A percentile compares a stretch with the other conserved stretches of the same genome.
Evolutionary conservation across 306 rosid species (phyloP).

Genomic region (Quercus mongolica): DNA sequence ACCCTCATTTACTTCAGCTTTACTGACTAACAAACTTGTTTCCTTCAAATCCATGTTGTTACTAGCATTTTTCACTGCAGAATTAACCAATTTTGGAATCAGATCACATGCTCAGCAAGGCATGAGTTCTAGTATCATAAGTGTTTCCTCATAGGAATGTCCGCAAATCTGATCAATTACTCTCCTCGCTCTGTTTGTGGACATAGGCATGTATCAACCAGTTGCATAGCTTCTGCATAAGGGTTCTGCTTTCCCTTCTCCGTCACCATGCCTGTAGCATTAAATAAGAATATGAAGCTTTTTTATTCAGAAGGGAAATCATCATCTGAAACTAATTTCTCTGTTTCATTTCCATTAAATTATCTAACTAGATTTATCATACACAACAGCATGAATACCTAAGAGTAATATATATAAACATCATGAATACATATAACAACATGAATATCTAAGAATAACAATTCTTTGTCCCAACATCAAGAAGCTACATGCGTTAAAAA

Average conservation of each 20-base stretch:
- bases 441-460: too few relatives aligned
- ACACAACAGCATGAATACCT: background rate
- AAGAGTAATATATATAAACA: background rate
- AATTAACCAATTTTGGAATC: too few relatives aligned
- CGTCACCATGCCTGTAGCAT: slow-evolving; percentile 28
- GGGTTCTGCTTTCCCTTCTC: slow-evolving; percentile 27
- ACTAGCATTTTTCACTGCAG: background rate
- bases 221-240: slow-evolving; percentile 35
- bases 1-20: slow-evolving; percentile 48
- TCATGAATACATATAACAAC: background rate
- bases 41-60: slow-evolving; percentile 46
- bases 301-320: background rate
- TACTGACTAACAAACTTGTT: slow-evolving; percentile 41
- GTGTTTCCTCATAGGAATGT: background rate
- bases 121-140: background rate
- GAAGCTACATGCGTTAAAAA: too few relatives aligned
- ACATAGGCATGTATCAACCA: slow-evolving; percentile 38
- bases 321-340: background rate
- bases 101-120: background rate
- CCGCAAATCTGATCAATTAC: background rate
- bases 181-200: slow-evolving; percentile 42
- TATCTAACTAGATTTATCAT: background rate
- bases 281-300: background rate
- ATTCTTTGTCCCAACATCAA: too few relatives aligned
- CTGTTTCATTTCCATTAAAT: slow-evolving; percentile 10